Base-by-base conservation (phyloP, 73 alveolate genomes). In the Breviolum minutum region DNA sequence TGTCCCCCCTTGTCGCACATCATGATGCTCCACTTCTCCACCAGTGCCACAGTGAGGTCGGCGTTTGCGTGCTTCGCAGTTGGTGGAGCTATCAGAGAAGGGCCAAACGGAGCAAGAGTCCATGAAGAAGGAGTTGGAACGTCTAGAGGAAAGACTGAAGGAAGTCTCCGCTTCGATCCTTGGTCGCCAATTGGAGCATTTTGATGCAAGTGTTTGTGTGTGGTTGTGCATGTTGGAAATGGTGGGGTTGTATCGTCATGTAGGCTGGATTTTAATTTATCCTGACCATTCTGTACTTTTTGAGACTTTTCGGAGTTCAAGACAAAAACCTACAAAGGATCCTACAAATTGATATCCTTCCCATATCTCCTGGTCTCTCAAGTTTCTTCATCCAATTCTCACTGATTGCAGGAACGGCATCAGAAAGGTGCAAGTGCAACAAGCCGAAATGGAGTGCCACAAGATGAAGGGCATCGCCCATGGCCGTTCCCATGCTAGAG, bases 71-170 rank as follows among this genome's bases (percentile, higher is more conserved):
- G 85, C 84, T 17, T 88, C 71, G 95, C 95, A 66, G 30, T 68
- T 19, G 24, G 71, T 13, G 80, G 85, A 68, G 84, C 71, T 68
- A 54, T 68, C 40, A 24, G 69, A 79, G 48, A 19, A 79, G 87
- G 87, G 66, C 87, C 87, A 64, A 26, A 64, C 66, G 3, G 95
- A 88, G 70, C 85, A 88, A 11, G 85, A 64, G 24, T 29, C 95
- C 48, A 29, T 88, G 95, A 54, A 88, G 68, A 7, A 29, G 24
- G 95, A 68, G 85, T 84, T 88, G 68, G 60, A 32, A 48, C 95
- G 71, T 16, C n/a, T 88, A 84, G 85, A 88, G 85, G 71, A 48
- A 32, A 27, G 69, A 20, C 26, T 66, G 95, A 73, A 88, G 11
- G 85, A 68, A 27, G 85, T n/a, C 11, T 63, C 95, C 22, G 79